These are phyloP conservation scores for Sideroxylon spinosum DNA, from an alignment of 179 eudicot species.

Conservation along the genomic window DNA sequence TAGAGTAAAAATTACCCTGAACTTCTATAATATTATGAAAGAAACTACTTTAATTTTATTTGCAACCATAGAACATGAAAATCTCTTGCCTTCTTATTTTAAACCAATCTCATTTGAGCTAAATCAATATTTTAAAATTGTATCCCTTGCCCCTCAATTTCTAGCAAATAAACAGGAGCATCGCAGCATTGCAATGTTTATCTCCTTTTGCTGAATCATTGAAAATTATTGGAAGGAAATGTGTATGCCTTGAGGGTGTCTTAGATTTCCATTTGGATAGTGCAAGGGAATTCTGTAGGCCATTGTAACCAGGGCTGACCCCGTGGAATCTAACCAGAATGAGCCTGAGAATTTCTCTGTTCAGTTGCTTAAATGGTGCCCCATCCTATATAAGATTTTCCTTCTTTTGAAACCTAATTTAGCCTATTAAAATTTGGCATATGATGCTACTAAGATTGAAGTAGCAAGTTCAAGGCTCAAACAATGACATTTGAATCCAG, in stretches of 20 bases:
- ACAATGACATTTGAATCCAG: background rate
- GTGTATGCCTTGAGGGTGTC: background rate
- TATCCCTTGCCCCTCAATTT: background rate
- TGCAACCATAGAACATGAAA: background rate
- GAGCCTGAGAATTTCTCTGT: background rate
- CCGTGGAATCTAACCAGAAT: background rate
- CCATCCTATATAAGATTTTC: background rate
- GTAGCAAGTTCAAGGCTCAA: background rate
- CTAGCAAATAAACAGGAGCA: background rate
- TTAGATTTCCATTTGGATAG: background rate
- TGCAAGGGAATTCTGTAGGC: conserved; percentile 3
- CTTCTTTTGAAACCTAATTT: background rate
- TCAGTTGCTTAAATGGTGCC: background rate
- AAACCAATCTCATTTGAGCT: background rate
- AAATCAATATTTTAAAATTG: background rate
- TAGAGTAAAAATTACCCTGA: background rate
- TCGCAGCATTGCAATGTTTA: background rate
- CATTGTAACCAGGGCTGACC: background rate
- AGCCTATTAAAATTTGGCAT: background rate
- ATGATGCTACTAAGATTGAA: background rate
- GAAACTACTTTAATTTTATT: background rate
- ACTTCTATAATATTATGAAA: background rate
- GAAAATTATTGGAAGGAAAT: background rate
- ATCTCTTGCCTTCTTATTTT: background rate
- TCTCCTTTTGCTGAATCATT: background rate